Base-by-base conservation (phyloP, 768 basidiomycete genomes). In the Lactifluus subvellereus region DNA sequence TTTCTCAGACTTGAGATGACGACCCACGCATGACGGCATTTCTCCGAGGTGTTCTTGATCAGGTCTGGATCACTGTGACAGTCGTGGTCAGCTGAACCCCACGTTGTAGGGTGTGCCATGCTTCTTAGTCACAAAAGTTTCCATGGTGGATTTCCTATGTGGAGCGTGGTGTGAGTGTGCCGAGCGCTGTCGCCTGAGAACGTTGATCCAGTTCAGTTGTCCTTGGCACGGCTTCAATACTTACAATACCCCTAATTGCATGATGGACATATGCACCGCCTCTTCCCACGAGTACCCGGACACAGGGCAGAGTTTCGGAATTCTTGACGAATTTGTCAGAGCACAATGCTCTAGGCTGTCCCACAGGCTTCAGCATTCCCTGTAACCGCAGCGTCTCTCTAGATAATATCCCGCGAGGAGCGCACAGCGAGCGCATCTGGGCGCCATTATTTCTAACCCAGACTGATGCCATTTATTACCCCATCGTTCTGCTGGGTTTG, bases 381-480 rank as follows among this genome's bases (percentile, higher is more conserved):
- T 33, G 20, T 3, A 52, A 33, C 30, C 52, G 27, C 27, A 27
- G 27, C 57, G 45, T 3, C 62, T 62, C 16, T n/a, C 37, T 18
- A 13, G 35, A 49, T 37, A 43, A 48, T 11, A 38, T 63, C 51
- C 43, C 61, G 49, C 30, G 48, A 57, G 45, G 37, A 54, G 50
- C 37, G 32, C 18, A 48, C 47, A 54, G 3, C 22, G 13, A 14
- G 45, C 16, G 35, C 9, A 45, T 33, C 1, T 5, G 42, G 22
- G n/a, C 14, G n/a, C n/a, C 56, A 33, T 10, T 2, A 35, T 40
- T 58, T 48, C n/a, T 10, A 59, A 59, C 62, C 54, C 62, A 63
- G 57, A 63, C 50, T n/a, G 38, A 27, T 62, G 20, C 20, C 18
- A 33, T 54, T 20, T 18, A 16, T 16, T 20, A 18, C 35, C 22